These are phyloP conservation scores for Kernera saxatilis DNA, from an alignment of 345 rosid species.

Conservation along the genomic window DNA sequence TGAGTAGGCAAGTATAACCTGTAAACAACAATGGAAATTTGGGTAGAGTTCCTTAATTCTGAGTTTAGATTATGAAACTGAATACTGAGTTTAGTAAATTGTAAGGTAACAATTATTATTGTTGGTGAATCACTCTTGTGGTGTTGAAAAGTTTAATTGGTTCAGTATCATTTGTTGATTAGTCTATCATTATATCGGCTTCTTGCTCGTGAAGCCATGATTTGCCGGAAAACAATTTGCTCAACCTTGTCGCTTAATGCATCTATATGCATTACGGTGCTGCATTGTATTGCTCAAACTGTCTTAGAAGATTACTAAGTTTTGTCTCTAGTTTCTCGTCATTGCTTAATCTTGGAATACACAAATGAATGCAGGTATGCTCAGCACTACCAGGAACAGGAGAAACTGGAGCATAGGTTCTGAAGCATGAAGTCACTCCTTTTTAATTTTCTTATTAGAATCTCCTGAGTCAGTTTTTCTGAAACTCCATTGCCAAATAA, in stretches of 20 bases:
- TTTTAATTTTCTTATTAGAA: neutral
- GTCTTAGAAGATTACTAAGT: neutral
- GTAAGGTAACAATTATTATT: neutral
- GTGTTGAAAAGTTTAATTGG: neutral
- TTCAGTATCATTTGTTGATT: neutral
- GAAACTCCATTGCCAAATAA: slow-evolving; percentile 21
- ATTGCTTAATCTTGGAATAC: neutral
- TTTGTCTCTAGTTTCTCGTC: neutral
- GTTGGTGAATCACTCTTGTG: neutral
- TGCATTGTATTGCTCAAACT: neutral
- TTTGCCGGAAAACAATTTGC: neutral
- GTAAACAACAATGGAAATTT: too few relatives aligned
- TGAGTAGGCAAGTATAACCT: too few relatives aligned
- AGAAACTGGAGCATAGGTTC: slow-evolving; percentile 56
- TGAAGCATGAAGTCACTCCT: slow-evolving; percentile 20
- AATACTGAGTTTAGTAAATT: neutral
- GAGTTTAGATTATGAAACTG: neutral
- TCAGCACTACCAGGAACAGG: slow-evolving; percentile 46
- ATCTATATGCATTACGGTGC: neutral
- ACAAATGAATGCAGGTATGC: slow-evolving; percentile 46
- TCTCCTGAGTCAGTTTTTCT: slow-evolving; percentile 4
- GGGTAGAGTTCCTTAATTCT: neutral
- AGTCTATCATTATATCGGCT: neutral
- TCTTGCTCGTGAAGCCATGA: neutral
- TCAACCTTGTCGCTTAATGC: neutral